phyloP scores from a whole-genome alignment of 1,284 basidiomycete genomes.

The Coniophora puteana region DNA sequence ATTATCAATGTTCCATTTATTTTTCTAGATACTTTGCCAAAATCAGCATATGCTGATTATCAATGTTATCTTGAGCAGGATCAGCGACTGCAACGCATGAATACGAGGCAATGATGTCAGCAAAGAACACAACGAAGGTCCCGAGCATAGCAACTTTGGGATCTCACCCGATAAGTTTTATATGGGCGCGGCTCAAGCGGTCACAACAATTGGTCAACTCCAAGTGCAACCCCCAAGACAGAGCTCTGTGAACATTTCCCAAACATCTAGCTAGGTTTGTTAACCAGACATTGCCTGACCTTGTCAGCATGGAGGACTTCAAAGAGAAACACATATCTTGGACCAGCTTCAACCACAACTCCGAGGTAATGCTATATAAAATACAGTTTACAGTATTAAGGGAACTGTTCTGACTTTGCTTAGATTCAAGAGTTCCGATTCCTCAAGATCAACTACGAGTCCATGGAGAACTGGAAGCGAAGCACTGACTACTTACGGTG shows the following conservation, averaged over 20 bases:
- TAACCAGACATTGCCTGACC: constrained; percentile 12
- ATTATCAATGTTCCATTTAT: too few relatives aligned
- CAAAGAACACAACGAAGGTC: constrained; percentile 6
- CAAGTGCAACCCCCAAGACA: constrained; percentile 9
- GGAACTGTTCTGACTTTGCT: too few relatives aligned
- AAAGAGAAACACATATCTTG: constrained; percentile 11
- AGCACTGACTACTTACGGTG: constrained; percentile 23
- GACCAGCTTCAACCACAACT: constrained; percentile 10
- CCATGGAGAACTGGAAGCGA: constrained; percentile 19
- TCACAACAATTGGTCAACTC: constrained; percentile 3
- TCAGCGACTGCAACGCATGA: too few relatives aligned
- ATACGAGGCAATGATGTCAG: constrained; percentile 2
- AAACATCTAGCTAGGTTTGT: constrained; percentile 18
- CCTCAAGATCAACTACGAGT: constrained; percentile 22
- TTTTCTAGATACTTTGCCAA: too few relatives aligned
- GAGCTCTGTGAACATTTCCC: constrained; percentile 14
- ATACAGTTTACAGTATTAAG: too few relatives aligned
- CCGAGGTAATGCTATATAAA: constrained; percentile 8
- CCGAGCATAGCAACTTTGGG: neutral
- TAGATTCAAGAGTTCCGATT: constrained; percentile 10
- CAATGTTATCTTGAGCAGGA: neutral
- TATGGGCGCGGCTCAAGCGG: neutral
- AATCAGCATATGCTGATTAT: neutral
- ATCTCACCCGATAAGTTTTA: constrained; percentile 10
- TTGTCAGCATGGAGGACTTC: too few relatives aligned